Evolutionary conservation across 495 filamentous ascomycete species (phyloP), one percentile per base, ranked within the genome.

Genomic region (Aspergillus mulundensis): DNA sequence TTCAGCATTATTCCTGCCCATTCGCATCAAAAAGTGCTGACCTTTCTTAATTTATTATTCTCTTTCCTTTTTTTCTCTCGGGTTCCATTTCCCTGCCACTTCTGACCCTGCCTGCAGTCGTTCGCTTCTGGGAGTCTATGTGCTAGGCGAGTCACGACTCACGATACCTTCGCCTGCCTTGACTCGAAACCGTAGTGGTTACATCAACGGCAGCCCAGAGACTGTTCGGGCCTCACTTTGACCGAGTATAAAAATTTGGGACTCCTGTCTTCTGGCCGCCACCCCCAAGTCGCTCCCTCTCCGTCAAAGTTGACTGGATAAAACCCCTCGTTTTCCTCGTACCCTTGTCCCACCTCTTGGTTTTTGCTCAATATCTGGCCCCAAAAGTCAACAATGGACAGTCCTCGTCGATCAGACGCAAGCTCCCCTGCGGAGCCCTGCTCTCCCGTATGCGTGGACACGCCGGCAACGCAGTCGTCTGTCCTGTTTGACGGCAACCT

Each of bases 391-490:
- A 68, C 46, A 15, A 70, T 74, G 64, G 66, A 68, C 20, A 70
- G 66, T 54, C 67, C 61, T 53, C 68, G 63, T 50, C 65, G 53
- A 39, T 73, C 69, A 21, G 64, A 71, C 44, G 60, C 62, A 41
- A 69, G 64, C 58, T 70, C 69, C 55, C 69, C 69, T 11, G 57
- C 60, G 57, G 71, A 71, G 62, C 64, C 62, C 51, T 63, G 64
- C 7, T 73, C 72, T 39, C 72, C 72, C 39, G 54, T 42, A 16
- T 64, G 56, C 23, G 57, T 71, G 45, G 69, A 74, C 50, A 75
- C 74, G 15, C 73, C 74, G 16, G 73, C 70, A 19, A 77, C 74
- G 49, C 69, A 72, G 56, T 60, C 62, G 7, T 74, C 71, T 51
- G 65, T 71, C 32, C 56, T 74, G 48, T 75, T 77, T 57, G 72